Evolutionary conservation across 108 stramenopile genomes (phyloP).

Genomic region (Pelagomonas calceolata): DNA sequence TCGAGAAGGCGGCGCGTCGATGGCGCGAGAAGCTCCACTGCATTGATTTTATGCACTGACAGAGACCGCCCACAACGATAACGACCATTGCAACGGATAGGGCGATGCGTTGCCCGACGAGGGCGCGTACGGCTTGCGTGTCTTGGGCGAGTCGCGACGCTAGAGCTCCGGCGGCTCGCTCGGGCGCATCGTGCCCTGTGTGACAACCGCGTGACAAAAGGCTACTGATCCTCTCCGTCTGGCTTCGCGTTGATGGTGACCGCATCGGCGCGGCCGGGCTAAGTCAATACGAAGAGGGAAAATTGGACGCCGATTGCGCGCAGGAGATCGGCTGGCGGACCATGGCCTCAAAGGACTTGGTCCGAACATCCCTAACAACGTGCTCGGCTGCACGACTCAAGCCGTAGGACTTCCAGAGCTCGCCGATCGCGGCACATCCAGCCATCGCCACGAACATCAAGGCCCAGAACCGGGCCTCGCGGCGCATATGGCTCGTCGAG

Average conservation of each 20-base stretch:
- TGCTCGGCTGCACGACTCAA: slow-evolving; percentile 30
- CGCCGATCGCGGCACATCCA: slow-evolving; percentile 11
- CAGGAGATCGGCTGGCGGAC: slow-evolving; percentile 14
- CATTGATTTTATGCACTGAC: no score
- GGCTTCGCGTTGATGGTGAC: slow-evolving; percentile 3
- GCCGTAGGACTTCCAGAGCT: slow-evolving; percentile 20
- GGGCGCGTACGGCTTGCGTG: slow-evolving; percentile 21
- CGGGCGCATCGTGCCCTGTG: slow-evolving; percentile 7
- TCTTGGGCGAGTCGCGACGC: slow-evolving; percentile 15
- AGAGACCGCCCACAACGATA: slow-evolving; percentile 17
- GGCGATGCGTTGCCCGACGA: slow-evolving; percentile 28
- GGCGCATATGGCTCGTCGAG: neutral
- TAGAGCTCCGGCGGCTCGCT: slow-evolving; percentile 3
- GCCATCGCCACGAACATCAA: slow-evolving; percentile 27
- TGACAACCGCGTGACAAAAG: no score
- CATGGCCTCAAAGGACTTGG: slow-evolving; percentile 17
- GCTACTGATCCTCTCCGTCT: no score
- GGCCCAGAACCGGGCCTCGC: slow-evolving; percentile 21
- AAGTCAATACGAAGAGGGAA: neutral
- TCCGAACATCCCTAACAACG: slow-evolving; percentile 26
- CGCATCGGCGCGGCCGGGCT: no score
- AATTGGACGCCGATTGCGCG: neutral
- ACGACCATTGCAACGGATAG: slow-evolving; percentile 15
- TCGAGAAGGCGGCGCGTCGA: no score
- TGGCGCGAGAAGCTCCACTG: no score